Base-by-base conservation (phyloP, 805 yeast species). In the Monosporozyma yasuniensis region DNA sequence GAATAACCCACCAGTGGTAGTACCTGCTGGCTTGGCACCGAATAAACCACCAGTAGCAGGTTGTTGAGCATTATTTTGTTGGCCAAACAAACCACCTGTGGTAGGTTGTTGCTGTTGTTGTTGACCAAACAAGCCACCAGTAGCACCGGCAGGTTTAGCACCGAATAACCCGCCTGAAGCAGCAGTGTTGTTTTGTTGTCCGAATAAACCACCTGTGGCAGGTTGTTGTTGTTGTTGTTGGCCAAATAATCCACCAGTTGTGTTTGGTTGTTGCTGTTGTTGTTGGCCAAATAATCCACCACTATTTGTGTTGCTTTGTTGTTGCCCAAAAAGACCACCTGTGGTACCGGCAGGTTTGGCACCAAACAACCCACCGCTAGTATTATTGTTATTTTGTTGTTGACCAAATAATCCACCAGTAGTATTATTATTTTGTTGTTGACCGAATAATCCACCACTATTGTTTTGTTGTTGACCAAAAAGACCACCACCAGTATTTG, bases 181-280 rank as follows among this genome's bases (percentile, higher is more conserved):
- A 3, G 11, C 10, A 37, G 63, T 11, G 58, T 44, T 12, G 67
- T 61, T 32, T 32, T 32, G 35, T 14, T 32, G 35, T 48, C 74
- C 73, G 53, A 72, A 65, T n/a, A 64, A 52, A 16, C 71, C 68
- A 45, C 59, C 58, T 7, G 23, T n/a, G 21, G n/a, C n/a, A 2
- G 18, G 43, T 41, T 25, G 44, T 42, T 42, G 34, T 25, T 25
- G 34, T 42, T 25, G 43, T 25, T 23, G 27, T 30, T 44, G 47
- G 41, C 66, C 53, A 52, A 61, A 21, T 55, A 57, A 38, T 55
- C 59, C 53, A 50, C 54, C 47, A 52, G 51, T 38, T 6, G 32
- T 16, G 52, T 35, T 28, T 51, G 50, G 51, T 9, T 47, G 34
- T 32, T 32, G n/a, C n/a, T n/a, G n/a, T 32, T 32, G 35, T 14